Conservation (phyloP, 768 basidiomycete genomes). For the Trametes punicea region DNA sequence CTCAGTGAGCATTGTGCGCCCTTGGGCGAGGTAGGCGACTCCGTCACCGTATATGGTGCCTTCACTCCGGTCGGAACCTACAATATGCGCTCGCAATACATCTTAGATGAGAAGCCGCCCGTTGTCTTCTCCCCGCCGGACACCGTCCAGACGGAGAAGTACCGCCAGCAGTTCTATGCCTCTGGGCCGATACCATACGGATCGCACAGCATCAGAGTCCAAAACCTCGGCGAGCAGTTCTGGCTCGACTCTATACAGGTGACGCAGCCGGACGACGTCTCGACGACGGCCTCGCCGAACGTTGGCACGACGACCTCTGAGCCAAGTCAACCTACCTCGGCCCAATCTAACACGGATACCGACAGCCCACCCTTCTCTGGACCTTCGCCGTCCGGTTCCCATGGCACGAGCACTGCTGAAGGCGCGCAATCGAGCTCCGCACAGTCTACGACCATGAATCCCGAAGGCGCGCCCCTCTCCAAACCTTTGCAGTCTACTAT, state of each 20-base stretch:
- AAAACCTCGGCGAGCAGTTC: constrained; percentile 7
- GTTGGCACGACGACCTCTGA: background rate
- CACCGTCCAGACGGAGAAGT: background rate
- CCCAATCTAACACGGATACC: too few species aligned
- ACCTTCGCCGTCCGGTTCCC: background rate
- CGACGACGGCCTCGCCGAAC: background rate
- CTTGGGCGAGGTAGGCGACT: background rate
- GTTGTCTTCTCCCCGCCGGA: background rate
- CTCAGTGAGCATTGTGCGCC: background rate
- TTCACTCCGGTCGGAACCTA: background rate
- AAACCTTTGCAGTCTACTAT: too few species aligned
- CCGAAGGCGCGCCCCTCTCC: too few species aligned
- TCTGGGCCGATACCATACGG: background rate
- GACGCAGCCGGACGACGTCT: background rate
- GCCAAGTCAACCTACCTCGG: background rate
- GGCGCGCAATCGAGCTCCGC: background rate
- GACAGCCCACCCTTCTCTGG: too few species aligned
- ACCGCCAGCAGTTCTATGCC: background rate
- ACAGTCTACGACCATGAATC: too few species aligned
- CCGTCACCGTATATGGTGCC: background rate
- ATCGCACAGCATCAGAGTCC: background rate
- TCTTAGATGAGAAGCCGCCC: background rate
- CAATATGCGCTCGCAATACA: background rate
- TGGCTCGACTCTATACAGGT: constrained; percentile 7
- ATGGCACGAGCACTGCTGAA: background rate